These are phyloP conservation scores for Didymella exigua DNA, from an alignment of 2,329 filamentous ascomycete genomes.

Conservation along the genomic window DNA sequence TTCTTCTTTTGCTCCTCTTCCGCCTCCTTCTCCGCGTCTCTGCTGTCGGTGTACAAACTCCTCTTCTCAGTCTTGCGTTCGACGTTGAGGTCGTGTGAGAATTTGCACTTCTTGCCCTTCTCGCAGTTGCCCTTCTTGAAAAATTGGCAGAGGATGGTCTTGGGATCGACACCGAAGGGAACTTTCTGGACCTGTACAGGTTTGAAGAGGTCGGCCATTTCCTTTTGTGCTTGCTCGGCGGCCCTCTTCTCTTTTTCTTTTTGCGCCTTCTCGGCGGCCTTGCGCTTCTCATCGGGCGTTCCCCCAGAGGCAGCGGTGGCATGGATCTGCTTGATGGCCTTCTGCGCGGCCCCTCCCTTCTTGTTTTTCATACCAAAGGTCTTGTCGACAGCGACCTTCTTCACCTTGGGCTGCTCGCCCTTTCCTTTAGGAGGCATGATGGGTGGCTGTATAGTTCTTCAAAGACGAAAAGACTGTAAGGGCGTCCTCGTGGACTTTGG, in stretches of 20 bases:
- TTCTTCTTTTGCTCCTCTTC: constrained; percentile 79
- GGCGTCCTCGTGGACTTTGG: constrained; percentile 10
- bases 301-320: constrained; percentile 68
- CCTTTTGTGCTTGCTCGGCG: constrained; percentile 80
- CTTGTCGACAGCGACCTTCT: constrained; percentile 83
- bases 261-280: constrained; percentile 66
- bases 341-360: constrained; percentile 90
- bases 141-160: constrained; percentile 95
- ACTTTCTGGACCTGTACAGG: constrained; percentile 97
- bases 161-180: constrained; percentile 95
- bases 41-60: constrained; percentile 84
- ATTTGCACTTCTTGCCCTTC: constrained; percentile 94
- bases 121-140: constrained; percentile 98
- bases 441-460: constrained; percentile 22
- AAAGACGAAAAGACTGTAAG: constrained; percentile 15
- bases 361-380: constrained; percentile 99
- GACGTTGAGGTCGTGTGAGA: constrained; percentile 86
- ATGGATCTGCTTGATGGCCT: constrained; percentile 80
- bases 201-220: constrained; percentile 82
- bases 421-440: constrained; percentile 74
- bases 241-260: constrained; percentile 90
- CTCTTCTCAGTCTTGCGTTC: constrained; percentile 93
- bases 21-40: constrained; percentile 73
- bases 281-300: constrained; percentile 86
- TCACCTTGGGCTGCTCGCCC: constrained; percentile 53